Percentiles rank a stretch among this genome's conserved stretches.
Conservation (phyloP, 495 filamentous ascomycete species). For the Daldinia bambusicola region DNA sequence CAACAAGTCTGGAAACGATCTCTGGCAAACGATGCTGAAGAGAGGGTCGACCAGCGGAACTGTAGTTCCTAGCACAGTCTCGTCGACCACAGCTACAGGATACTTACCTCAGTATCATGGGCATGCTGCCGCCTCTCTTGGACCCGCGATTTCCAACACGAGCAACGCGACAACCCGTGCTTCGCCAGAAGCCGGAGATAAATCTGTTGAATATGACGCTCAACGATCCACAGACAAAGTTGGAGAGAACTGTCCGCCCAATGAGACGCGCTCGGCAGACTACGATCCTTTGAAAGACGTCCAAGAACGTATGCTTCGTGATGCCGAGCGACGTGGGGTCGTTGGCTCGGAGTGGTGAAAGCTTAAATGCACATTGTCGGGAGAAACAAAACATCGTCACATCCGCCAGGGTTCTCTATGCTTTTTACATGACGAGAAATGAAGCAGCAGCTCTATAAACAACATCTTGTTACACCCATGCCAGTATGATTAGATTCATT, state of each 20-base stretch:
- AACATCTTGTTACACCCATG: conserved; percentile 34
- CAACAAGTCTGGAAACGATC: conserved; percentile 45
- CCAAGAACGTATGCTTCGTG: conserved; percentile 46
- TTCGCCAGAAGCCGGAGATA: conserved; percentile 42
- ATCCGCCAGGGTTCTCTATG: conserved; percentile 3
- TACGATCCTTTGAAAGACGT: conserved; percentile 41
- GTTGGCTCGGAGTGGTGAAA: conserved; percentile 47
- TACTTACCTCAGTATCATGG: conserved; percentile 59
- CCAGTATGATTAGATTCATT: conserved; percentile 44
- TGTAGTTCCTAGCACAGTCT: conserved; percentile 53
- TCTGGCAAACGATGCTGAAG: conserved; percentile 58
- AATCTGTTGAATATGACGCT: conserved; percentile 41
- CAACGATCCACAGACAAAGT: conserved; percentile 48
- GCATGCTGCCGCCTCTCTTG: conserved; percentile 56
- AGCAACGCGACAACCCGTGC: conserved; percentile 35
- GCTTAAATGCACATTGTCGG: not conserved
- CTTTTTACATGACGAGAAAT: not conserved
- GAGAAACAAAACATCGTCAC: not conserved
- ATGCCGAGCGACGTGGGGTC: conserved; percentile 45
- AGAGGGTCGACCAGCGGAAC: conserved; percentile 52
- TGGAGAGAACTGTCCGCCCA: conserved; percentile 57
- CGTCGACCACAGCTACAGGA: conserved; percentile 59
- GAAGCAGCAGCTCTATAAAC: conserved; percentile 25
- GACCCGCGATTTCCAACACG: conserved; percentile 51
- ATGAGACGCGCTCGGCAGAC: conserved; percentile 44